Conservation (phyloP, 345 rosid genomes). For the Salix caprea region DNA sequence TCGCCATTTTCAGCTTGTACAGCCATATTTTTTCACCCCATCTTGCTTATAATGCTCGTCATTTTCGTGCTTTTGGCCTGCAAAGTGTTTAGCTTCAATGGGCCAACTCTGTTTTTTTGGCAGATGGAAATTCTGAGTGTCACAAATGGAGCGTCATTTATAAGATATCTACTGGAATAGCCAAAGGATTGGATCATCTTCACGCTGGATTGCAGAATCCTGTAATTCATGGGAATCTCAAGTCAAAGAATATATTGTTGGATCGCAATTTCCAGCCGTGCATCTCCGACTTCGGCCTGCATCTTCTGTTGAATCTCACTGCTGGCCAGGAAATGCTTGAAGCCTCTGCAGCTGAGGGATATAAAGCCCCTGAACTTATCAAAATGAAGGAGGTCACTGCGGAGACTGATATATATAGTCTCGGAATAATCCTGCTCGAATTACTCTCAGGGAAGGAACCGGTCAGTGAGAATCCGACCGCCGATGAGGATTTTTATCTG, state of each 20-base stretch:
- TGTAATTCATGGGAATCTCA: slow-evolving; percentile 70
- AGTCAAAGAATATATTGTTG: slow-evolving; percentile 70
- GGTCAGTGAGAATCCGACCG: slow-evolving; percentile 53
- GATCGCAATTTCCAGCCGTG: slow-evolving; percentile 47
- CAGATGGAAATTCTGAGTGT: slow-evolving; percentile 58
- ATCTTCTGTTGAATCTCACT: slow-evolving; percentile 56
- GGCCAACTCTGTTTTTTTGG: slow-evolving; percentile 10
- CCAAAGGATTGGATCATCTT: slow-evolving; percentile 72
- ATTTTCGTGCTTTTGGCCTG: not conserved
- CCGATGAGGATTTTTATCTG: slow-evolving; percentile 59
- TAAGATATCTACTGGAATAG: slow-evolving; percentile 54
- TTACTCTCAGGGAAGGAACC: slow-evolving; percentile 71
- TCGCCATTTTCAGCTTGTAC: not conserved
- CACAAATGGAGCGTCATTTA: slow-evolving; percentile 53
- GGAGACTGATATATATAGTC: slow-evolving; percentile 68
- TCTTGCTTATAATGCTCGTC: not conserved
- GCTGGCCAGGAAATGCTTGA: slow-evolving; percentile 83
- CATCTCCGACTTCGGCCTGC: slow-evolving; percentile 66
- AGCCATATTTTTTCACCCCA: not conserved
- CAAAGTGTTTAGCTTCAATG: not conserved
- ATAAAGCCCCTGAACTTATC: slow-evolving; percentile 90
- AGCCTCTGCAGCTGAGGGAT: slow-evolving; percentile 67
- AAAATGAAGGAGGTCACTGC: slow-evolving; percentile 69
- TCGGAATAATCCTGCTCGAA: slow-evolving; percentile 80
- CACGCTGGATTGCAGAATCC: slow-evolving; percentile 60